phyloP scores from a whole-genome alignment of 129 eudicot genomes.

The Lonicera japonica region DNA sequence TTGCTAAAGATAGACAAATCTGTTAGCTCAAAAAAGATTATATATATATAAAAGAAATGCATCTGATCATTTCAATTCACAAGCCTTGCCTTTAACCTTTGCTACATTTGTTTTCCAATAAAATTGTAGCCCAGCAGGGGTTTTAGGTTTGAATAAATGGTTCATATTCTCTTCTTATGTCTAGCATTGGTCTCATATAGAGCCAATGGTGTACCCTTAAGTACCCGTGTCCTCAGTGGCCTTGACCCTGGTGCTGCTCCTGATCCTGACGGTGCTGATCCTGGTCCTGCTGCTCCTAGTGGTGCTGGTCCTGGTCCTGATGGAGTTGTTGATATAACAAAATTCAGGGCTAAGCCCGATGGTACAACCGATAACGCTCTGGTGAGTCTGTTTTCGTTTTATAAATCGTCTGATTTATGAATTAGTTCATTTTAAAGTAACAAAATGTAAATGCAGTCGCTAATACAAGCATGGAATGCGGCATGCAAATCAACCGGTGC shows the following conservation, averaged over 20 bases:
- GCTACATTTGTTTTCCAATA: background rate
- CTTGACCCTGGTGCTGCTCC: slow-evolving; percentile 4
- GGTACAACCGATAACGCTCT: slow-evolving; percentile 16
- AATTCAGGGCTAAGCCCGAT: slow-evolving; percentile 30
- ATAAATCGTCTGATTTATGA: background rate
- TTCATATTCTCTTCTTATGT: background rate
- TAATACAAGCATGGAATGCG: slow-evolving; percentile 36
- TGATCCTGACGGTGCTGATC: too few relatives aligned
- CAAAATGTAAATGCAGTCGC: slow-evolving; percentile 9
- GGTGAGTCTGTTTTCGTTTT: slow-evolving; percentile 8
- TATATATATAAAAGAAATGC: background rate
- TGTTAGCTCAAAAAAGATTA: background rate
- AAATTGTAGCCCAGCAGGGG: background rate
- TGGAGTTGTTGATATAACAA: slow-evolving; percentile 32
- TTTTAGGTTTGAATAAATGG: background rate
- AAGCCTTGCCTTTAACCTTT: background rate
- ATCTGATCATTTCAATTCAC: background rate
- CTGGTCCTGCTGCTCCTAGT: slow-evolving; percentile 7
- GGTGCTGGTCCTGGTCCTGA: too few relatives aligned
- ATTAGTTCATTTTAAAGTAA: background rate
- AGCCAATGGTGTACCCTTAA: background rate
- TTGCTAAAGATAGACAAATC: background rate
- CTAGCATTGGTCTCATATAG: slow-evolving; percentile 8
- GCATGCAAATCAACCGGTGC: slow-evolving; percentile 26
- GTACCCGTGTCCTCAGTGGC: slow-evolving; percentile 5